Base-by-base conservation (phyloP, 2,329 filamentous ascomycete species). In the Fusarium bactridioides region DNA sequence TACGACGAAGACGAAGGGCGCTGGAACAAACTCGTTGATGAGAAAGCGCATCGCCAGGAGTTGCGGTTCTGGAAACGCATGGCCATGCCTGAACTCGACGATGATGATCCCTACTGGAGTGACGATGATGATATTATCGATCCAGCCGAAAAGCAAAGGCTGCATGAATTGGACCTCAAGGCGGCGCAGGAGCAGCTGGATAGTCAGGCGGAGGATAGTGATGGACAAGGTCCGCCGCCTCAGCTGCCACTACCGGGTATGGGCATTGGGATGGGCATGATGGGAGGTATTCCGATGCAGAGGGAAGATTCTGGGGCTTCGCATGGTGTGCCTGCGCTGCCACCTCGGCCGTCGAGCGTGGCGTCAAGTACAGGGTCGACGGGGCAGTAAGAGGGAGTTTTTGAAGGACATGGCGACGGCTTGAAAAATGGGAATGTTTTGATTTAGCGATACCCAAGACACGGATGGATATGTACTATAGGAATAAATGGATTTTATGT, bases 61-160 rank as follows among this genome's bases (percentile, higher is more conserved):
- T 77, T 90, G 60, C 84, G 90, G 5, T 91, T 90, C 79, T 92
- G 89, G 90, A 91, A 91, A 81, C 84, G 90, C 45, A 85, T 91
- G 84, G 90, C 90, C 19, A 87, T 91, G 85, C 89, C 88, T 15
- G 85, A 89, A 63, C 79, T 91, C 41, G 81, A 85, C 13, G 89
- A 90, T 29, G 86, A 90, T 45, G 89, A 91, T 55, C 83, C 86
- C 4, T 90, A 85, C 77, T 91, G 88, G 85, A 91, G 89, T 76
- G 89, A 89, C 64, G 90, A 92, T 72, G 90, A 91, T 74, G 90
- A 92, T 74, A 79, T 92, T 27, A 84, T 91, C 31, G 90, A 92
- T 66, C 82, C 84, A 0, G 84, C 86, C 19, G 89, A 91, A 81
- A 91, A 91, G 83, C 82, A 85, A 73, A 82, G 89, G 41, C 77